Evolutionary conservation across 371 early-diverging fungal species (phyloP), one percentile per base, ranked within the genome.

Genomic region (Actinomortierella ambigua): DNA sequence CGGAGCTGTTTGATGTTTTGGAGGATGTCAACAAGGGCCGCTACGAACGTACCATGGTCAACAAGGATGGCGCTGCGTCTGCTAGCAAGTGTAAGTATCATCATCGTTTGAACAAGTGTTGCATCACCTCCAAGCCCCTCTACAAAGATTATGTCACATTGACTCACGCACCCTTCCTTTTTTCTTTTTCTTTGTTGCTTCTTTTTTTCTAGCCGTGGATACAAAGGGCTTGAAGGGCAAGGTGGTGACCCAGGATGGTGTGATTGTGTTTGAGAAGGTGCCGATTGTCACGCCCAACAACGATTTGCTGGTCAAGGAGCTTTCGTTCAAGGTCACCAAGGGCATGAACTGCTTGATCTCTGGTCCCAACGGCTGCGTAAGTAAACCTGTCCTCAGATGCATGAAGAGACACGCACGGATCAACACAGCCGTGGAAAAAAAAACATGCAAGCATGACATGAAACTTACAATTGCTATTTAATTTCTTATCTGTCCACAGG

Each of bases 221-320:
- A 69, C 83, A 11, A 81, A 66, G 15, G 79, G 77, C 27, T 73
- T 85, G 57, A 83, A 84, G 57, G 93, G 93, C 49, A 79, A 81
- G 29, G 73, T 89, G 20, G 78, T 88, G 29, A 82, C 85, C 27
- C 80, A 82, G 53, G 82, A 86, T 49, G 86, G 86, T 15, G 87
- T 88, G 26, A 94, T 95, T 62, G 84, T 92, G 60, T 96, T 96
- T 77, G 85, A 88, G 29, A 84, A 91, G 54, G 95, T 95, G 2
- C 96, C 97, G 7, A 91, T 96, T 57, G 88, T 95, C 7, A 94
- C 96, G 9, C 98, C 98, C 50, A 95, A 93, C 75, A 94, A 93
- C 44, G 96, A 97, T 79, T 76, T 95, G 23, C 82, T 97, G 77
- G 90, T 87, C 26, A 86, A 88, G 64, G 86, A 87, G 50, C 82